phyloP scores from a whole-genome alignment of 1,139 yeast species.

The Scheffersomyces insectosa region DNA sequence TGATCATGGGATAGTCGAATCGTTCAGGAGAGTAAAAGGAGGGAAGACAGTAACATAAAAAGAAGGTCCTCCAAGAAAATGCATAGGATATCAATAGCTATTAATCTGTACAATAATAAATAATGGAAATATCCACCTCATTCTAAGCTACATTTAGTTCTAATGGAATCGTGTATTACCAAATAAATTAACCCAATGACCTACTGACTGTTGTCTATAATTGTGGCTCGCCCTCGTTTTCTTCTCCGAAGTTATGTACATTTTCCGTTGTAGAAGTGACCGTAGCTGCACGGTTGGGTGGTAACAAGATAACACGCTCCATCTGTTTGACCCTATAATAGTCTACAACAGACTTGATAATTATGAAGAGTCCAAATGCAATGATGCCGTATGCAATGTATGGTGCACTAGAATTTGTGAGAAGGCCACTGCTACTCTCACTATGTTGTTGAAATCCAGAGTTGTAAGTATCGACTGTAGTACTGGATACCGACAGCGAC shows the following conservation, averaged over 20 bases:
- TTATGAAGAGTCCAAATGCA: conserved; percentile 66
- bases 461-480: conserved; percentile 49
- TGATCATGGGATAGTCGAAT: conserved; percentile 34
- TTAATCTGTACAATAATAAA: too few species aligned
- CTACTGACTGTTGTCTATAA: too few species aligned
- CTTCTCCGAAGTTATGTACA: not conserved
- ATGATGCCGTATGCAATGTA: conserved; percentile 59
- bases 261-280: conserved; percentile 1
- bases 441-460: conserved; percentile 28
- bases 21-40: too few species aligned
- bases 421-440: conserved; percentile 9
- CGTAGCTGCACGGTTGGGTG: conserved; percentile 22
- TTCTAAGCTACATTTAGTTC: too few species aligned
- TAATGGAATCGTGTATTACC: too few species aligned
- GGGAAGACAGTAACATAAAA: too few species aligned
- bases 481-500: conserved; percentile 34
- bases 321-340: conserved; percentile 74
- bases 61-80: too few species aligned
- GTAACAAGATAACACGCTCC: conserved; percentile 63
- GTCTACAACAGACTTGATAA: conserved; percentile 67
- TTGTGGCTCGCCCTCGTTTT: not conserved
- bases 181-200: too few species aligned
- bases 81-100: too few species aligned
- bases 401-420: conserved; percentile 28
- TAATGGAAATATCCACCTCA: too few species aligned